phyloP scores from a whole-genome alignment of 768 basidiomycete species.

The Agrocybe pediades region DNA sequence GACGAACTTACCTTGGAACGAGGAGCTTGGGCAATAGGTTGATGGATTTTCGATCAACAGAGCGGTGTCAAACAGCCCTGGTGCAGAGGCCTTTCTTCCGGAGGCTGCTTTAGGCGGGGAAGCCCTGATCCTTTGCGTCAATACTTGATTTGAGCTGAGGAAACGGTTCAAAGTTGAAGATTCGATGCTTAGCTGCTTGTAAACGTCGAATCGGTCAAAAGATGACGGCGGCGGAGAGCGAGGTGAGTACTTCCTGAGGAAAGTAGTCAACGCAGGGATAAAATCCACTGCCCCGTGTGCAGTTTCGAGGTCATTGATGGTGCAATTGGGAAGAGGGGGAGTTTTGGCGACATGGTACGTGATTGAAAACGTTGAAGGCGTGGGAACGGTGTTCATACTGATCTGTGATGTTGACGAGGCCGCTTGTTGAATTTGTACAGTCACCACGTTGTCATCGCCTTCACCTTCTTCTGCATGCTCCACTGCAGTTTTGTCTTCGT shows the following conservation, averaged over 20 bases:
- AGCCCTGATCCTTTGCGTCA: background rate
- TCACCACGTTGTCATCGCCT: background rate
- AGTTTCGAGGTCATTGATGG: background rate
- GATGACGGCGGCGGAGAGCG: constrained; percentile 23
- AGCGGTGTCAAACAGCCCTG: too few species aligned
- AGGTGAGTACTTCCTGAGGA: constrained; percentile 1
- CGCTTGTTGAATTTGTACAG: background rate
- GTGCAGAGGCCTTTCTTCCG: too few species aligned
- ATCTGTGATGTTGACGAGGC: background rate
- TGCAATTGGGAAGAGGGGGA: background rate
- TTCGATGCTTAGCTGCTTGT: constrained; percentile 19
- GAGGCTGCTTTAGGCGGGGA: too few species aligned
- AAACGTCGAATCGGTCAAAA: constrained; percentile 16
- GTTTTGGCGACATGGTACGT: constrained; percentile 14
- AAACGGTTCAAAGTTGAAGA: too few species aligned
- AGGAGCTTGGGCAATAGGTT: too few species aligned
- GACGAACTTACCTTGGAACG: too few species aligned
- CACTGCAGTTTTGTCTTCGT: constrained; percentile 1
- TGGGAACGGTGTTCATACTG: background rate
- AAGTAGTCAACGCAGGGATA: background rate
- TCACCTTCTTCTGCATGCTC: background rate
- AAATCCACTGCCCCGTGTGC: constrained; percentile 13
- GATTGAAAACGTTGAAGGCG: background rate
- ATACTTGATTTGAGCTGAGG: constrained; percentile 18
- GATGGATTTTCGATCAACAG: too few species aligned